Evolutionary conservation across 2,329 filamentous ascomycete genomes (phyloP), one percentile per base, ranked within the genome.

Genomic region (Verticillium nonalfalfae): DNA sequence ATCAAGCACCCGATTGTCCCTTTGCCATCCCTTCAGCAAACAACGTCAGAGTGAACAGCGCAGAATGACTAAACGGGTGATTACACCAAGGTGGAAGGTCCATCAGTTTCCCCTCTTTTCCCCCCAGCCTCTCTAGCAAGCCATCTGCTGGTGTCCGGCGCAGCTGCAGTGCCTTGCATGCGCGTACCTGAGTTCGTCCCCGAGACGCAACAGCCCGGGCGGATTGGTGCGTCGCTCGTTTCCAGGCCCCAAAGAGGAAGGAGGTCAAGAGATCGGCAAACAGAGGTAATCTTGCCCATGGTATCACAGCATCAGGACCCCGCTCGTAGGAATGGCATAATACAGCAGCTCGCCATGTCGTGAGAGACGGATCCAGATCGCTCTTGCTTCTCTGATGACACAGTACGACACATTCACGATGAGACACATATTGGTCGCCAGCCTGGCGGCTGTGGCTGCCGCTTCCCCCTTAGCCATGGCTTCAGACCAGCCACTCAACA

Each of bases 391-490:
- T 5, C 26, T 31, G 4, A 31, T 31, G 5, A 4, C 26, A 31
- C 4, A 31, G 26, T 5, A 31, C 39, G 13, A 40, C 39, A 18
- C 3, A 18, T 31, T 21, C 31, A 62, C 59, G 59, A 57, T 64
- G 35, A 18, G 11, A 15, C 21, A 9, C 13, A 13, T 62, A 1
- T n/a, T 64, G 55, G 34, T 34, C 15, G 36, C 11, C n/a, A 10
- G 55, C 33, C 15, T 62, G 13, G 58, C 50, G 26, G 50, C 34
- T 4, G 54, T 63, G 26, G 61, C 58, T 18, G 33, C 26, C 26
- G 63, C 61, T 7, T 58, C 56, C n/a, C 57, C 63, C 10, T 31
- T 63, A 6, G n/a, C 54, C 14, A 9, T 18, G 11, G 18, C 45
- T 52, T 3, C 45, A 18, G 45, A 18, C 10, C 45, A 52, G n/a